These are phyloP conservation scores for Trifolium fragiferum DNA, from an alignment of 306 rosid species.

Conservation along the genomic window DNA sequence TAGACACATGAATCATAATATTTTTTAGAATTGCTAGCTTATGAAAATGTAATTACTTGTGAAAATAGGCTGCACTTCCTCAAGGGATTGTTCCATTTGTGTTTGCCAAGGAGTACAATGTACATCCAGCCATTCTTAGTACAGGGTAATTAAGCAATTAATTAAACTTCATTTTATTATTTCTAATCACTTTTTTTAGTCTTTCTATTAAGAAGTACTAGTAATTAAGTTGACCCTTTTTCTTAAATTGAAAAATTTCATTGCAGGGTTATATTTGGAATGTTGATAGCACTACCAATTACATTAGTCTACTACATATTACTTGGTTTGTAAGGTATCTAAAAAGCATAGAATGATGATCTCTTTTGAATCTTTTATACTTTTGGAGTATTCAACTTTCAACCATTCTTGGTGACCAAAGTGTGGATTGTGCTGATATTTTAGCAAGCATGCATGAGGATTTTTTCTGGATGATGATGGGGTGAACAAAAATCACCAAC, in stretches of 20 bases:
- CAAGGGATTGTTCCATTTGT: slow-evolving; percentile 99
- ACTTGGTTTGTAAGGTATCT: slow-evolving; percentile 54
- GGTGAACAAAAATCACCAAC: slow-evolving; percentile 6
- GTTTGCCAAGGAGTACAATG: slow-evolving; percentile 96
- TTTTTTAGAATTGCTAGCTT: background rate
- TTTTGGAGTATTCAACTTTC: slow-evolving; percentile 48
- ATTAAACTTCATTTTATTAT: background rate
- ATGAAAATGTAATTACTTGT: slow-evolving; percentile 15
- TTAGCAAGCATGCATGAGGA: slow-evolving; percentile 42
- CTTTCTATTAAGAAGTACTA: background rate
- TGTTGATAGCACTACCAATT: slow-evolving; percentile 70
- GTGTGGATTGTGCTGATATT: slow-evolving; percentile 39
- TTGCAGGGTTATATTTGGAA: slow-evolving; percentile 70
- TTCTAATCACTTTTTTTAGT: background rate
- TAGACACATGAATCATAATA: background rate
- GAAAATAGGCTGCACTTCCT: slow-evolving; percentile 88
- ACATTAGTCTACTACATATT: slow-evolving; percentile 63
- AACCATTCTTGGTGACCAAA: slow-evolving; percentile 35
- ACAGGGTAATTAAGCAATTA: slow-evolving; percentile 65
- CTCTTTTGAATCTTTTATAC: slow-evolving; percentile 37
- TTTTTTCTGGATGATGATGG: slow-evolving; percentile 32
- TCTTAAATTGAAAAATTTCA: background rate
- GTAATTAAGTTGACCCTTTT: background rate
- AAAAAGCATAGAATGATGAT: slow-evolving; percentile 3
- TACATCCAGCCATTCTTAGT: slow-evolving; percentile 94